phyloP scores from a whole-genome alignment of 2,329 filamentous ascomycete genomes.

The Colletotrichum tofieldiae region DNA sequence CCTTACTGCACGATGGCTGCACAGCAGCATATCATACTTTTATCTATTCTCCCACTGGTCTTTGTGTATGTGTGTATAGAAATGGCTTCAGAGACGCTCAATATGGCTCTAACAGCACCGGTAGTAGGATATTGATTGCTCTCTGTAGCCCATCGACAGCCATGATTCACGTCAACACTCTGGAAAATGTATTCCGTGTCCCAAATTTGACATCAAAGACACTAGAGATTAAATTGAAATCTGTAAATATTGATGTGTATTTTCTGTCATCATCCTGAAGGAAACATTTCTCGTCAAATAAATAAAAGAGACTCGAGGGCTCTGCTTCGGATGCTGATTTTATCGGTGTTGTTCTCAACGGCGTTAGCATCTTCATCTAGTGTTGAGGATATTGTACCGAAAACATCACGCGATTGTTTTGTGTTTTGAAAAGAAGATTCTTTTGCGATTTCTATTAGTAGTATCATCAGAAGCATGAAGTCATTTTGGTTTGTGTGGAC shows the following conservation, averaged over 20 bases:
- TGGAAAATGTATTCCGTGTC: background rate
- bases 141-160: background rate
- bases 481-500: too few relatives aligned
- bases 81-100: too few relatives aligned
- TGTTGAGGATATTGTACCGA: background rate
- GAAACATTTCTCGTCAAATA: background rate
- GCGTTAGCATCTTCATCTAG: background rate
- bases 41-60: background rate
- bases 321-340: background rate
- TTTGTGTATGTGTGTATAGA: background rate
- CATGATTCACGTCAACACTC: background rate
- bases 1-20: background rate
- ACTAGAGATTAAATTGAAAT: background rate
- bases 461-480: background rate
- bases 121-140: slow-evolving; percentile 26
- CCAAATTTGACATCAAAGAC: too few relatives aligned
- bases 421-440: background rate
- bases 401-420: background rate
- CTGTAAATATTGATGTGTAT: background rate
- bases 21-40: background rate
- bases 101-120: background rate
- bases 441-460: background rate
- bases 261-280: background rate
- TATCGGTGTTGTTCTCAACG: background rate
- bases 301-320: background rate